Evolutionary conservation across 2,329 filamentous ascomycete genomes (phyloP).

Genomic region (Leptographium flavum): DNA sequence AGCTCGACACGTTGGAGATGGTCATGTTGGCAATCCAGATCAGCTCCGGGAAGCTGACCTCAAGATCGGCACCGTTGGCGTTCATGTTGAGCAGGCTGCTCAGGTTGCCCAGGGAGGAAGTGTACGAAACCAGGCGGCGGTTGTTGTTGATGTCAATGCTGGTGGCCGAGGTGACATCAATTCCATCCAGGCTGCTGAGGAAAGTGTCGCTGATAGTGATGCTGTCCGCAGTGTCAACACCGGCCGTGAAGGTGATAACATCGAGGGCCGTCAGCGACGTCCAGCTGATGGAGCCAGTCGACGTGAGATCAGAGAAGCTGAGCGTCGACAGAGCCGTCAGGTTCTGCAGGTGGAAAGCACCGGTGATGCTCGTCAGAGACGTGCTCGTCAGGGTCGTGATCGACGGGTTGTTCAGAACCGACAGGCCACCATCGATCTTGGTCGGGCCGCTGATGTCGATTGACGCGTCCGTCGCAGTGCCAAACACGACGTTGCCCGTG

Average conservation of each 20-base stretch:
- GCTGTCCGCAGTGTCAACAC: conserved; percentile 50
- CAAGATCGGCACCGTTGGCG: conserved; percentile 63
- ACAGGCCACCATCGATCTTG: conserved; percentile 41
- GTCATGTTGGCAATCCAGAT: conserved; percentile 66
- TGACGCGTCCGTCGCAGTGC: conserved; percentile 34
- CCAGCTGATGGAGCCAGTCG: conserved; percentile 56
- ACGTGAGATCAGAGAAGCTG: conserved; percentile 48
- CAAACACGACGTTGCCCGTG: conserved; percentile 53
- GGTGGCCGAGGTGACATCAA: conserved; percentile 61
- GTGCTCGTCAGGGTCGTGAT: conserved; percentile 49
- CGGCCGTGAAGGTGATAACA: conserved; percentile 27
- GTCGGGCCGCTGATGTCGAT: conserved; percentile 49
- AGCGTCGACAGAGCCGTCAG: conserved; percentile 57
- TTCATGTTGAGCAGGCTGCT: conserved; percentile 56
- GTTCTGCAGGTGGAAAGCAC: conserved; percentile 54
- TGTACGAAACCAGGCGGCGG: conserved; percentile 59
- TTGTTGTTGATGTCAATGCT: conserved; percentile 85
- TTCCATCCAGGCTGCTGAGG: conserved; percentile 62
- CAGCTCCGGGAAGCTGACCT: conserved; percentile 64
- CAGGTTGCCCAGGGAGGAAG: conserved; percentile 65
- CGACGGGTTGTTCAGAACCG: conserved; percentile 42
- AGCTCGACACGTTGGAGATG: conserved; percentile 62
- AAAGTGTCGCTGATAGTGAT: conserved; percentile 78
- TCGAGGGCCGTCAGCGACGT: conserved; percentile 51
- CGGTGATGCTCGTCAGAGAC: conserved; percentile 50